phyloP scores from a whole-genome alignment of 2,329 filamentous ascomycete species.

The Penicillium sp. region DNA sequence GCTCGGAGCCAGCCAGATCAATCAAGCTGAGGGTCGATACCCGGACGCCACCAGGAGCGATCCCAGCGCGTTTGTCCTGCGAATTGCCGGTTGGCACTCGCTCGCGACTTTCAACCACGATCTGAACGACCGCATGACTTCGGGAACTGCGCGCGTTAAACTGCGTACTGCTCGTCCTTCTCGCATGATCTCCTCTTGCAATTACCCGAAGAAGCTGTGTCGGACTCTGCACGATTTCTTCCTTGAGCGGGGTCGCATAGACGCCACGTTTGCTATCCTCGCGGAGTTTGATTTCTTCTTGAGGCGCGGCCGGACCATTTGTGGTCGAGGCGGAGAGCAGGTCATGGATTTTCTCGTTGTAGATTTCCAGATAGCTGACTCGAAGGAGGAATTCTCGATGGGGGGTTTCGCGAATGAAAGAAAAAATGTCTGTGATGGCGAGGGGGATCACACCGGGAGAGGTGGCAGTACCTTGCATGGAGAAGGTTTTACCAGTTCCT shows the following conservation, averaged over 20 bases:
- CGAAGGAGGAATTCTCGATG: conserved; percentile 90
- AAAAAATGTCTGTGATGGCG: conserved; percentile 98
- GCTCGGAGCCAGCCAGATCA: conserved; percentile 93
- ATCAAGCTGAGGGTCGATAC: conserved; percentile 95
- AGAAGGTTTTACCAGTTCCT: conserved; percentile 97
- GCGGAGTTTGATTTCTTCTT: conserved; percentile 95
- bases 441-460: conserved; percentile 95
- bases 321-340: conserved; percentile 73
- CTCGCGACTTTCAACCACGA: conserved; percentile 95
- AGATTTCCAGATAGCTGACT: conserved; percentile 98
- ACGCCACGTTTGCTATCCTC: conserved; percentile 96
- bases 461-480: conserved; percentile 96
- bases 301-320: conserved; percentile 52
- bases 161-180: conserved; percentile 89
- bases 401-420: conserved; percentile 95
- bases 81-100: conserved; percentile 62
- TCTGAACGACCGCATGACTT: conserved; percentile 97
- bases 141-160: conserved; percentile 96
- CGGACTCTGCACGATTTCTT: conserved; percentile 97
- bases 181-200: conserved; percentile 85
- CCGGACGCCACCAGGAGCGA: conserved; percentile 83
- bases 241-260: conserved; percentile 92
- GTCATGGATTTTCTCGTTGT: conserved; percentile 97
- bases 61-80: conserved; percentile 65
- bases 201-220: conserved; percentile 94